phyloP scores from a whole-genome alignment of 2,329 filamentous ascomycete species.

The Incumbomyces delicatus region DNA sequence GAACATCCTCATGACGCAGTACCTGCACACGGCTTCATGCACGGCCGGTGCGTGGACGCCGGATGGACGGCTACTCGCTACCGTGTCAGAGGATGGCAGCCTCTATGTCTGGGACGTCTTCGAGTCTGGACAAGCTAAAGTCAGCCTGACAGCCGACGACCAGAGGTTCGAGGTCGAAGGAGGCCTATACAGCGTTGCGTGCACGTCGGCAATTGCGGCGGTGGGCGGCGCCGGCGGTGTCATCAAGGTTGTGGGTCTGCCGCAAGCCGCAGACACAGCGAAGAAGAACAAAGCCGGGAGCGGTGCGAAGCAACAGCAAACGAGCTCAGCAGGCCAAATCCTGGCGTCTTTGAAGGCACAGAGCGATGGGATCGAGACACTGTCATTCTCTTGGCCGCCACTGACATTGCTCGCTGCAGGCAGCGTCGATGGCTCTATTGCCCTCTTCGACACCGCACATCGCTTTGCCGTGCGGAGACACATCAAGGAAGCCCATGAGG shows the following conservation, averaged over 20 bases:
- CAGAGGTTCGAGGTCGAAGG: constrained; percentile 88
- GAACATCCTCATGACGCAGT: constrained; percentile 81
- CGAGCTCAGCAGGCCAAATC: constrained; percentile 54
- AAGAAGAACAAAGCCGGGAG: constrained; percentile 37
- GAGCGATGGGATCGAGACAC: constrained; percentile 66
- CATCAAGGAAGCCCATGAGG: constrained; percentile 73
- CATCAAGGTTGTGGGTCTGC: constrained; percentile 76
- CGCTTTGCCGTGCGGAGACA: constrained; percentile 78
- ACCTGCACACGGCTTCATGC: constrained; percentile 74
- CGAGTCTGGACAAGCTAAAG: constrained; percentile 53
- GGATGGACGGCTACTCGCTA: constrained; percentile 76
- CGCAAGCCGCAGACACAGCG: constrained; percentile 44
- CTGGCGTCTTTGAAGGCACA: constrained; percentile 77
- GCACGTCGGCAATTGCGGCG: constrained; percentile 71
- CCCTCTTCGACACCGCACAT: constrained; percentile 75
- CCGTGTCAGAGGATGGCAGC: constrained; percentile 77
- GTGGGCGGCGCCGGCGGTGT: constrained; percentile 81
- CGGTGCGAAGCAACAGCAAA: constrained; percentile 22
- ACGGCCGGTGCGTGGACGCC: constrained; percentile 87
- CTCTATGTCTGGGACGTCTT: constrained; percentile 92
- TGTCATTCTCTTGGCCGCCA: constrained; percentile 53
- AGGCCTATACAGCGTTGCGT: constrained; percentile 76
- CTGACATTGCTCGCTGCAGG: constrained; percentile 53
- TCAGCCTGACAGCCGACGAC: constrained; percentile 69
- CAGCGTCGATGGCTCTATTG: constrained; percentile 60